Percentiles rank a stretch among this genome's conserved stretches.
phyloP scores from a whole-genome alignment of 352 stramenopile genomes.

The Pythium scleroteichum region DNA sequence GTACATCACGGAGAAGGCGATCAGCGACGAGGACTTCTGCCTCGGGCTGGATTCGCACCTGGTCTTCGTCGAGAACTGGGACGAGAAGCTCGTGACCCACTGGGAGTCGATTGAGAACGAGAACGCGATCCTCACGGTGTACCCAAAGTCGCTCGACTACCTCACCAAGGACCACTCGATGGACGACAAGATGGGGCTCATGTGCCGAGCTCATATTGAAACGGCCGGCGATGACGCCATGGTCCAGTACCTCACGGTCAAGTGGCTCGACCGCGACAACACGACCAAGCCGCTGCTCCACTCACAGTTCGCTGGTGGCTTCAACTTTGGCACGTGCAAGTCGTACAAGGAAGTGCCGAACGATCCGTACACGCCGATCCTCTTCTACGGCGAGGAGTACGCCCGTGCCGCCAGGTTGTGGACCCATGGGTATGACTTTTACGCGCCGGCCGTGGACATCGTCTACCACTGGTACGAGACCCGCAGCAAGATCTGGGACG shows the following conservation, averaged over 20 bases:
- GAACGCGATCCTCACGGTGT: slow-evolving; percentile 74
- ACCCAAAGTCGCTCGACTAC: slow-evolving; percentile 68
- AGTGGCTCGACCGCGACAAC: slow-evolving; percentile 60
- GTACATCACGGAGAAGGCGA: slow-evolving; percentile 3
- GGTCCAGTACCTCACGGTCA: slow-evolving; percentile 66
- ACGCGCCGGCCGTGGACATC: slow-evolving; percentile 63
- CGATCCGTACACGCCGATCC: slow-evolving; percentile 68
- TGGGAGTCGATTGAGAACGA: slow-evolving; percentile 68
- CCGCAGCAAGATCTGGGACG: slow-evolving; percentile 75
- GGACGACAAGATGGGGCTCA: slow-evolving; percentile 60
- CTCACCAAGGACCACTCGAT: slow-evolving; percentile 37
- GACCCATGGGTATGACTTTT: slow-evolving; percentile 79
- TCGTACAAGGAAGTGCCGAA: slow-evolving; percentile 67
- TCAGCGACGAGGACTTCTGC: slow-evolving; percentile 12
- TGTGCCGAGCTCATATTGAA: slow-evolving; percentile 73
- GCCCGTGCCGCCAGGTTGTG: slow-evolving; percentile 67
- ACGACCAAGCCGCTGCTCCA: slow-evolving; percentile 62
- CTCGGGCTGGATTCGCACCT: slow-evolving; percentile 81
- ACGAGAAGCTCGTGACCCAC: slow-evolving; percentile 62
- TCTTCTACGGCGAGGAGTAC: slow-evolving; percentile 82
- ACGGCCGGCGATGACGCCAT: slow-evolving; percentile 61
- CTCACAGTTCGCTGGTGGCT: slow-evolving; percentile 74
- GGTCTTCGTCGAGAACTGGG: slow-evolving; percentile 68
- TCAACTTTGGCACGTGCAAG: slow-evolving; percentile 73
- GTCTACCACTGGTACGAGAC: slow-evolving; percentile 78